phyloP scores from a whole-genome alignment of 768 basidiomycete genomes.

The Boletus edulis region DNA sequence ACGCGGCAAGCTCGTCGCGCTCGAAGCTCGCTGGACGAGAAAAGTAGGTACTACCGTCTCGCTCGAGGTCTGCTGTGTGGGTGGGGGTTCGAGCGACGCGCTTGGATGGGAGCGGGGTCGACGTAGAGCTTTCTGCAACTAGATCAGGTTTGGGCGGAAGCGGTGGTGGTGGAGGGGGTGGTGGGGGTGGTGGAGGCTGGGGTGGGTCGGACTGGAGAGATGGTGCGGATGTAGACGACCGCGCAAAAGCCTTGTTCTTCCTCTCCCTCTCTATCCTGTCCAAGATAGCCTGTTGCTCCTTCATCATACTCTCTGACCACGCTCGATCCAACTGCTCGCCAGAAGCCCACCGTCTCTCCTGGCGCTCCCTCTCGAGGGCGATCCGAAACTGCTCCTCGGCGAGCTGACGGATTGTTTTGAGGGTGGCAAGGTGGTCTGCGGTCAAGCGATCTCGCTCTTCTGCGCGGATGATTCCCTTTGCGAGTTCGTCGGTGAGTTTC shows the following conservation, averaged over 20 bases:
- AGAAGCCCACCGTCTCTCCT: conserved; percentile 48
- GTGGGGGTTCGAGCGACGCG: conserved; percentile 20
- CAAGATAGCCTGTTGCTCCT: conserved; percentile 45
- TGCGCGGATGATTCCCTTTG: conserved; percentile 36
- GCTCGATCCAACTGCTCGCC: conserved; percentile 34
- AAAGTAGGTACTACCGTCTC: conserved; percentile 18
- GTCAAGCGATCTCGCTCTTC: conserved; percentile 36
- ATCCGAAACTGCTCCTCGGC: conserved; percentile 46
- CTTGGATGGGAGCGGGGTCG: conserved; percentile 10
- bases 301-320: conserved; percentile 34
- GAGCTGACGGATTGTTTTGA: conserved; percentile 43
- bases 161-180: neutral
- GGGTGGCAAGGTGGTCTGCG: conserved; percentile 38
- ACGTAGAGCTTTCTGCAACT: conserved; percentile 4
- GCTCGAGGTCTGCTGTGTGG: conserved; percentile 21
- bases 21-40: conserved; percentile 14
- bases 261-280: conserved; percentile 44
- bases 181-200: neutral
- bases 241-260: conserved; percentile 18
- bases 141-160: conserved; percentile 1
- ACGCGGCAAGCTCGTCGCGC: conserved; percentile 15
- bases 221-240: neutral
- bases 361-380: conserved; percentile 47
- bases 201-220: conserved; percentile 10
- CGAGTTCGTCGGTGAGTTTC: conserved; percentile 51